Evolutionary conservation across 2,329 filamentous ascomycete species (phyloP).

Genomic region (Trichoderma afroharzianum): DNA sequence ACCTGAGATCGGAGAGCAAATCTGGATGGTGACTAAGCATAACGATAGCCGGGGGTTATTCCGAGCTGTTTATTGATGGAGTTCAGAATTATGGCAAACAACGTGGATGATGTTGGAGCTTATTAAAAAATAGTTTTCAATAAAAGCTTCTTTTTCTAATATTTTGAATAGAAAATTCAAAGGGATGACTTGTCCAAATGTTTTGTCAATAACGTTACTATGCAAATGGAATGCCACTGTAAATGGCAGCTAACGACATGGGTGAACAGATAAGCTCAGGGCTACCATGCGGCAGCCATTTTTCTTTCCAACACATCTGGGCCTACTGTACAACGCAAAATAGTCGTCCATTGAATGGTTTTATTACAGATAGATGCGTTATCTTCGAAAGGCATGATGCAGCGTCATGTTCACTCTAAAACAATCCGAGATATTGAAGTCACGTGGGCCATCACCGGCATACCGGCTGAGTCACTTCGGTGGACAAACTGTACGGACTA

Average conservation of each 20-base stretch:
- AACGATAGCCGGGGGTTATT: background rate
- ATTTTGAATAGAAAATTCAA: background rate
- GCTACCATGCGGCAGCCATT: background rate
- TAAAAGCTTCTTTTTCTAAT: background rate
- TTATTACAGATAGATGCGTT: background rate
- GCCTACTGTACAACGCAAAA: background rate
- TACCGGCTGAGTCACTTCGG: background rate
- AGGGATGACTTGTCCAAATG: background rate
- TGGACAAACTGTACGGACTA: too few relatives aligned
- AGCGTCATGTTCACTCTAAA: background rate
- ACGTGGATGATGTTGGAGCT: background rate
- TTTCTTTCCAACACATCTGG: background rate
- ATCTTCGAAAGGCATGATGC: background rate
- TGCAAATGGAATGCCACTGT: background rate
- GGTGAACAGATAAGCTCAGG: background rate
- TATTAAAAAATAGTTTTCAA: background rate
- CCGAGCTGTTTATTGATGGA: background rate
- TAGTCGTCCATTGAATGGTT: background rate
- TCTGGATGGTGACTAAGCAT: background rate
- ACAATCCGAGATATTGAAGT: background rate
- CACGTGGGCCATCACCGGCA: background rate
- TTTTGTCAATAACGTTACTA: background rate
- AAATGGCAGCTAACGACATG: background rate
- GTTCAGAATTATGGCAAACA: background rate
- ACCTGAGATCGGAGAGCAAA: background rate